phyloP scores from a whole-genome alignment of 345 rosid genomes.

The Populus nigra region DNA sequence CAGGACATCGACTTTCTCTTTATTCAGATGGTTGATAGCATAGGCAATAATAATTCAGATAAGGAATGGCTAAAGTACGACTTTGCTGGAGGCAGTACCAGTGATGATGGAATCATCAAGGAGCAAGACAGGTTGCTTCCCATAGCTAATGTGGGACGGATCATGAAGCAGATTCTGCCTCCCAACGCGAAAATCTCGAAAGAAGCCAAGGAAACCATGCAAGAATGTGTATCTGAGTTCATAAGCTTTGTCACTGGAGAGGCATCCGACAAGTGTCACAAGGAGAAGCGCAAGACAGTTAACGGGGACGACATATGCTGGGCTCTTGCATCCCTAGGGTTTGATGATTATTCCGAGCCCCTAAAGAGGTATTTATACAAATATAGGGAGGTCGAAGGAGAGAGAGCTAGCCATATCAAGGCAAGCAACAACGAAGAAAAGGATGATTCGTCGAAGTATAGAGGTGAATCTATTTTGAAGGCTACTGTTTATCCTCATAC shows the following conservation, averaged over 20 bases:
- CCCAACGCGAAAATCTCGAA: slow-evolving; percentile 66
- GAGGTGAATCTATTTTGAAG: background rate
- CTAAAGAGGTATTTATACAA: slow-evolving; percentile 45
- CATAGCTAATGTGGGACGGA: slow-evolving; percentile 68
- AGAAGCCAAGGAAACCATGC: slow-evolving; percentile 78
- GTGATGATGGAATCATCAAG: slow-evolving; percentile 45
- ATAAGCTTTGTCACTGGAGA: slow-evolving; percentile 72
- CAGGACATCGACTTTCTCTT: slow-evolving; percentile 20
- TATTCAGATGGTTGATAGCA: slow-evolving; percentile 27
- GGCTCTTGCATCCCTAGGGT: slow-evolving; percentile 69
- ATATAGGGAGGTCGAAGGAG: slow-evolving; percentile 54
- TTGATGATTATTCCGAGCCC: slow-evolving; percentile 60
- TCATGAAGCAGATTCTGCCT: slow-evolving; percentile 74
- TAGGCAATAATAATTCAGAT: slow-evolving; percentile 13
- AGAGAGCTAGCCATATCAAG: slow-evolving; percentile 47
- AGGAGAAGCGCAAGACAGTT: slow-evolving; percentile 68
- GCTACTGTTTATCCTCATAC: background rate
- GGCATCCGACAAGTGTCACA: slow-evolving; percentile 68
- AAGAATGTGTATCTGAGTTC: slow-evolving; percentile 77
- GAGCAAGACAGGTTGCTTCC: slow-evolving; percentile 73
- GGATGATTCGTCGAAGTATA: background rate
- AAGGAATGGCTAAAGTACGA: slow-evolving; percentile 19
- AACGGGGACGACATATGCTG: slow-evolving; percentile 72
- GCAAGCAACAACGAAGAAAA: slow-evolving; percentile 14
- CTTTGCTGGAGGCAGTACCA: slow-evolving; percentile 22